A percentile compares a stretch with the other conserved stretches of the same genome.
phyloP scores from a whole-genome alignment of 257 asterid species.

The Apocynum venetum region DNA sequence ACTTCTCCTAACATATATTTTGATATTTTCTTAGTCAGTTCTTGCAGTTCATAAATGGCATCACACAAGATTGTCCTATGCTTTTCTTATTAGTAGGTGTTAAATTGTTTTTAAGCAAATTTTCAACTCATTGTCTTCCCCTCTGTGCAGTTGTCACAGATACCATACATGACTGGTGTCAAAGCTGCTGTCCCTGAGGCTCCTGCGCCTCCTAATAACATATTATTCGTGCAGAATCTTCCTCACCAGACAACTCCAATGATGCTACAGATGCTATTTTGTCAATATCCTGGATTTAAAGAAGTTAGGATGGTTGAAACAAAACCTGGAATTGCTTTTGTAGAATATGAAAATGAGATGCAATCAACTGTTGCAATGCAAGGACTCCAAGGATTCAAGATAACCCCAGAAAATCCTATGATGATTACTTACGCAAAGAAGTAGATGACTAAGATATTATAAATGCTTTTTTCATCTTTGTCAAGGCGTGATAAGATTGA shows the following conservation, averaged over 20 bases:
- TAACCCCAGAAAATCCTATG: conserved; percentile 76
- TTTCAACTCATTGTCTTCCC: neutral
- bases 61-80: neutral
- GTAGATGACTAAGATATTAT: conserved; percentile 27
- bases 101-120: neutral
- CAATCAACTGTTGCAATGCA: conserved; percentile 91
- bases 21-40: neutral
- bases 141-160: conserved; percentile 65
- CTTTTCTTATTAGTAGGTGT: neutral
- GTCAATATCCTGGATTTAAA: conserved; percentile 82
- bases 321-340: conserved; percentile 94
- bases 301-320: conserved; percentile 96
- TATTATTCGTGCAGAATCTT: conserved; percentile 79
- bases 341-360: conserved; percentile 89
- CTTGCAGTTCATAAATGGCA: neutral
- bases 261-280: conserved; percentile 97
- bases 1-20: neutral
- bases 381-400: conserved; percentile 83
- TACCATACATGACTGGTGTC: conserved; percentile 61
- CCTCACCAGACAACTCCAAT: conserved; percentile 92
- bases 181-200: conserved; percentile 70
- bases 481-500: neutral
- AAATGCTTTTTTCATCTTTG: neutral
- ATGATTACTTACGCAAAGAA: conserved; percentile 88
- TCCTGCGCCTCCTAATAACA: conserved; percentile 96